Evolutionary conservation across 495 filamentous ascomycete genomes (phyloP).

Genomic region (Talaromyces thailandensis): DNA sequence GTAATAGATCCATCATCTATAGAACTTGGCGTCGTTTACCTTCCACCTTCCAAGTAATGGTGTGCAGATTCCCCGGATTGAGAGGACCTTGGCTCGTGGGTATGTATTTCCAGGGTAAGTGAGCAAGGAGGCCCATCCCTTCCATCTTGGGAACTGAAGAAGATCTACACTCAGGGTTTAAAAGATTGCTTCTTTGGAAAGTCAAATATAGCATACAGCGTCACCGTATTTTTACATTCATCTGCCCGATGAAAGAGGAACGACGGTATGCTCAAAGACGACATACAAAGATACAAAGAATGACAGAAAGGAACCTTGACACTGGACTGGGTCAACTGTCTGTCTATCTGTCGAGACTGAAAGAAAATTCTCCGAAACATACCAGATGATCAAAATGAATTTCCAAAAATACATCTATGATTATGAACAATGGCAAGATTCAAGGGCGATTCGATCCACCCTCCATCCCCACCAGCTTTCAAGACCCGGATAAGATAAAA

Average conservation of each 20-base stretch:
- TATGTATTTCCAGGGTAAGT: not conserved
- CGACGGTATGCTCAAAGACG: not conserved
- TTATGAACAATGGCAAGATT: not conserved
- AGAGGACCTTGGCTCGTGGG: not conserved
- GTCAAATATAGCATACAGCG: not conserved
- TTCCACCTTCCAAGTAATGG: not conserved
- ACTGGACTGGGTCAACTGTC: not conserved
- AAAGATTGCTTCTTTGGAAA: not conserved
- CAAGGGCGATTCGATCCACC: not conserved
- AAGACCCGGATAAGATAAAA: no score
- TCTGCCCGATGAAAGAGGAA: not conserved
- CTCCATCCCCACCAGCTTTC: not conserved
- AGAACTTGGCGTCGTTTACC: not conserved
- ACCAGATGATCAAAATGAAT: not conserved
- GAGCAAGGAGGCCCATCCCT: not conserved
- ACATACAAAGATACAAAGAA: not conserved
- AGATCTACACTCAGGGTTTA: not conserved
- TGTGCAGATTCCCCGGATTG: not conserved
- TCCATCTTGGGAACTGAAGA: not conserved
- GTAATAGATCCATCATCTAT: not conserved
- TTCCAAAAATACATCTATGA: not conserved
- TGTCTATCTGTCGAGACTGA: not conserved
- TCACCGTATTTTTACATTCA: not conserved
- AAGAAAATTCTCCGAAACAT: not conserved
- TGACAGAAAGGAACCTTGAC: not conserved